Base-by-base conservation (phyloP, 139 green algal genomes). In the Asterochloris sp. region DNA sequence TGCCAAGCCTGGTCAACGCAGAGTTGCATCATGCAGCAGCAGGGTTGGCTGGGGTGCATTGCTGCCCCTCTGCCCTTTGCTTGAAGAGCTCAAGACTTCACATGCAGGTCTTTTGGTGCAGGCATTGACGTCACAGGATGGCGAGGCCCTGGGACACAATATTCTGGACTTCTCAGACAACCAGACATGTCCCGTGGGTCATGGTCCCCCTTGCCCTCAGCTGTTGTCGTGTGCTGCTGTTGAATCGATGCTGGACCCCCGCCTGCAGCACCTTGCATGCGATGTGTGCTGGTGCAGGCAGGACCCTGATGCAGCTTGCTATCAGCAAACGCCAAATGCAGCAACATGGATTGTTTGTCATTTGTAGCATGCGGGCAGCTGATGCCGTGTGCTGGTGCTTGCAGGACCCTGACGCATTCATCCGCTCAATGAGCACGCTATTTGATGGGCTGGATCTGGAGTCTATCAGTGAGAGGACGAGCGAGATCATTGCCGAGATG, bases 401-500 rank as follows among this genome's bases (percentile, higher is more conserved):
- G 74, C 91, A 92, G 84, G 79, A 94, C 73, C 89, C 89, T 0
- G 82, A 84, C 0, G 76, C 79, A 11, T 96, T 96, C 81, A 82
- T 92, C 8, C n/a, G 10, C 0, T 86, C 90, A 29, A 88, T 96
- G 86, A 80, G 85, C 11, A 74, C 62, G 38, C 85, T 95, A 66
- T 96, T 96, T 81, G 82, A 85, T 81, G 74, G 21, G 0, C 84
- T 98, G 64, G 91, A 96, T 86, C 87, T 89, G 0, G 91, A 95
- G 76, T 74, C 85, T 78, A 90, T 98, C 73, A 90, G 92, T 54
- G 78, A 86, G 13, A 78, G 94, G 85, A 96, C 91, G 10, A 85
- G 88, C 24, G 87, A 93, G 62, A 92, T 97, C 17, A 91, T 97
- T n/a, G 66, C 82, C 26, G 84, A 90, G 66, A 92, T 97, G 87